Conservation (phyloP, 306 rosid species). For the Senna siamea region DNA sequence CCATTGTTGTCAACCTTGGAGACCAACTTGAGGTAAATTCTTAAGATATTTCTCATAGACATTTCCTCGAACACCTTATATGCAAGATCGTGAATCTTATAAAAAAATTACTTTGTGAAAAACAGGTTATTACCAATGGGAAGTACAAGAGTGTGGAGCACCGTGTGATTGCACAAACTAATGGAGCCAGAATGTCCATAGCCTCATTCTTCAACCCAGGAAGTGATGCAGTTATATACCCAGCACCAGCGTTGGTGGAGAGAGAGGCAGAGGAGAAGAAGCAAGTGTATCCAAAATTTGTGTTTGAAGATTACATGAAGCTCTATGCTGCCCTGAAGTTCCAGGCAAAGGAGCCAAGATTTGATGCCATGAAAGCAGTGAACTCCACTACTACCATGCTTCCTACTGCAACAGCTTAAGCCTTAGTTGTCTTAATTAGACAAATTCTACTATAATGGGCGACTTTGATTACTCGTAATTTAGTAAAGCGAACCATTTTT, state of each 20-base stretch:
- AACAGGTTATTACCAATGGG: constrained; percentile 66
- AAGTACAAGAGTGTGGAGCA: constrained; percentile 68
- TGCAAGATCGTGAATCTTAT: neutral
- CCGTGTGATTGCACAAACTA: constrained; percentile 60
- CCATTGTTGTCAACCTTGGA: constrained; percentile 63
- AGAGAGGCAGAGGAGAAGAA: constrained; percentile 52
- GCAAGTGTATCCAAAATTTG: constrained; percentile 62
- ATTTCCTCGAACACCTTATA: neutral
- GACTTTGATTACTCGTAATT: neutral
- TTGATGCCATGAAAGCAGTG: constrained; percentile 58
- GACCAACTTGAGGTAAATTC: constrained; percentile 62
- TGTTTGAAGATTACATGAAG: constrained; percentile 71
- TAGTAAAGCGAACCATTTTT: neutral
- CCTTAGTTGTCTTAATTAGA: neutral
- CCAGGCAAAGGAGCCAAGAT: constrained; percentile 65
- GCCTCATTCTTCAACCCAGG: constrained; percentile 77
- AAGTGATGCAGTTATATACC: constrained; percentile 60
- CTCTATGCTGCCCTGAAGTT: constrained; percentile 56
- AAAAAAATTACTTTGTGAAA: neutral
- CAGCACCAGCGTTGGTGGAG: constrained; percentile 59
- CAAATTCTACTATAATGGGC: neutral
- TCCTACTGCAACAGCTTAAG: constrained; percentile 56
- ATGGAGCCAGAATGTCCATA: constrained; percentile 63
- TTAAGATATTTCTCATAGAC: neutral
- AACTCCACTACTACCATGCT: constrained; percentile 37